Conservation (phyloP, 306 rosid species). For the Dryas octopetala region DNA sequence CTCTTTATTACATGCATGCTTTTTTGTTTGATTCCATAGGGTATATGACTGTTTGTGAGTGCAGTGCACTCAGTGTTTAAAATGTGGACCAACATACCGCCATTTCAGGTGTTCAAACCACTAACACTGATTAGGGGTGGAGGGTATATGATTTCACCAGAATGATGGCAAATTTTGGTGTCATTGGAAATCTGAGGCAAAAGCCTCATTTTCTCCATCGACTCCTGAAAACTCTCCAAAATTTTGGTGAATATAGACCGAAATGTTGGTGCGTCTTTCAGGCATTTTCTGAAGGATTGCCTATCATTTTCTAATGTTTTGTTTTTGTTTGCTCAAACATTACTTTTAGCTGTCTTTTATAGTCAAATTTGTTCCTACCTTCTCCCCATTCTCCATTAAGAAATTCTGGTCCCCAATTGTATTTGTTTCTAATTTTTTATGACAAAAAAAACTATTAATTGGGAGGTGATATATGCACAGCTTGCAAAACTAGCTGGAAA, state of each 20-base stretch:
- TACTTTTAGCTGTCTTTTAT: neutral
- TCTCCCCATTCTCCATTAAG: neutral
- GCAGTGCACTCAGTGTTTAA: neutral
- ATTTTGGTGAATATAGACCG: neutral
- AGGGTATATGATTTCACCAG: no score
- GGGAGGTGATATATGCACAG: constrained; percentile 43
- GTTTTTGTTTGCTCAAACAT: neutral
- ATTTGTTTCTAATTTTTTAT: neutral
- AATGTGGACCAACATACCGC: neutral
- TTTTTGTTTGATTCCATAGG: neutral
- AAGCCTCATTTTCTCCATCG: neutral
- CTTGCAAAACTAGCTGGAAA: constrained; percentile 92
- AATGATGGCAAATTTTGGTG: neutral
- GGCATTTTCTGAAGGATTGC: neutral
- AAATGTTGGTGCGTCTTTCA: neutral
- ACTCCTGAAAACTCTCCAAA: neutral
- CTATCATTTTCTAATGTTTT: neutral
- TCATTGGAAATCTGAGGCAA: neutral
- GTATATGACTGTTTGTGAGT: neutral
- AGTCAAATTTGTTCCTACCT: neutral
- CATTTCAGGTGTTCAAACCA: neutral
- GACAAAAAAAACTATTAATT: constrained; percentile 6
- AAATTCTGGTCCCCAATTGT: constrained; percentile 1
- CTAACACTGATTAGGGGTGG: neutral
- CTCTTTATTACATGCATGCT: neutral